These are phyloP conservation scores for Leccinum pallidistipes DNA, from an alignment of 1,284 basidiomycete species.

Conservation along the genomic window DNA sequence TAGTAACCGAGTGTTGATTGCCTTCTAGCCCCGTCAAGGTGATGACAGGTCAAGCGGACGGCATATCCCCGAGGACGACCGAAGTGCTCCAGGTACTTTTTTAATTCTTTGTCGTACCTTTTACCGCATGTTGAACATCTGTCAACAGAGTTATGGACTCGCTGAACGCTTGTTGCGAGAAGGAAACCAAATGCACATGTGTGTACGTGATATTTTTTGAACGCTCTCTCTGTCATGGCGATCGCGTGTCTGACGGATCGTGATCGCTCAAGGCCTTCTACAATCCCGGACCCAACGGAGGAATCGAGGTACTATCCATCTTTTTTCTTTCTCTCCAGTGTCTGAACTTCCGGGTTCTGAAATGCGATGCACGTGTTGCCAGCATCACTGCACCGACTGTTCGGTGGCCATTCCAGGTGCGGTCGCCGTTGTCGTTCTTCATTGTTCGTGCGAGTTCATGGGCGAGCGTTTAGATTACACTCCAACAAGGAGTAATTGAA, in stretches of 20 bases:
- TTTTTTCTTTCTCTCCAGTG: background rate
- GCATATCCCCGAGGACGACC: background rate
- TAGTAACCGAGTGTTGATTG: background rate
- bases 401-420: slow-evolving; percentile 65
- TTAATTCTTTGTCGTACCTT: background rate
- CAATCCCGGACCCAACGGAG: slow-evolving; percentile 58
- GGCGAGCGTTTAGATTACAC: slow-evolving; percentile 46
- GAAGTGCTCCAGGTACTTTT: background rate
- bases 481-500: slow-evolving; percentile 74
- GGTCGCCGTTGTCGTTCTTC: background rate
- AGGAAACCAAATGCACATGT: slow-evolving; percentile 68
- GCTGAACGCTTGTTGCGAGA: slow-evolving; percentile 64
- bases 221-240: slow-evolving; percentile 35
- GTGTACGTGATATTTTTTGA: slow-evolving; percentile 41
- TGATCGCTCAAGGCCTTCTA: slow-evolving; percentile 58
- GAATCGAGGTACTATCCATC: slow-evolving; percentile 48
- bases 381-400: slow-evolving; percentile 59
- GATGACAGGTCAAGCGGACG: background rate
- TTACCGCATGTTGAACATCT: background rate
- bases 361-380: slow-evolving; percentile 48
- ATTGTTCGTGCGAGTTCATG: background rate
- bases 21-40: background rate
- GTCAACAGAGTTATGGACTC: slow-evolving; percentile 66
- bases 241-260: background rate
- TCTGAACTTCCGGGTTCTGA: background rate